Evolutionary conservation across 306 rosid genomes (phyloP), one percentile per base, ranked within the genome.

Genomic region (Cajanus cajan): DNA sequence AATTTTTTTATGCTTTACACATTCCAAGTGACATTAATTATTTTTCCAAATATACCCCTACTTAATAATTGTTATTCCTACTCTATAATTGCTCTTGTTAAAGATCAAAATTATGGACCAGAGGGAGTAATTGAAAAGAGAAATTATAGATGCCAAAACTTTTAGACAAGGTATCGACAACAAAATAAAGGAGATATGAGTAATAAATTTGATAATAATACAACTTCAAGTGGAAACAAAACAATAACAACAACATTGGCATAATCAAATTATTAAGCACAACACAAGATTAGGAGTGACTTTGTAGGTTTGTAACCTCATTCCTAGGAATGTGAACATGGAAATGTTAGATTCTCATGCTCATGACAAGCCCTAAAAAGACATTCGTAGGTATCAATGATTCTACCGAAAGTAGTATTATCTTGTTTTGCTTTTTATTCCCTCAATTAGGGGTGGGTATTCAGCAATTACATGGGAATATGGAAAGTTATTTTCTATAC

Each of bases 151-250:
- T 47, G 14, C 34, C 7, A 19, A 31, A 77, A 67, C 24, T 48
- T 36, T 34, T 55, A 73, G 73, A 76, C 64, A 62, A 64, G 55
- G 33, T 2, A 74, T 55, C 28, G 18, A 39, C 10, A 63, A 6
- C 47, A n/a, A 76, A 31, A 71, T 51, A 43, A 6, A 71, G 72
- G 36, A 76, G 19, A 28, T 16, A 6, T 58, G 25, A 77, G 71
- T 52, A 70, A 62, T 8, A 34, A 37, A 31, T 59, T 15, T 59
- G 21, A 21, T 8, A 52, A 66, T 51, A 15, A 55, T 47, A 33
- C 14, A 64, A 64, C 57, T 47, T 77, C 10, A 43, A 70, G 66
- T 31, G 58, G 52, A 63, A 81, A 77, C 34, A 81, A 81, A 52
- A 52, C 25, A 19, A 52, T 40, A 43, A 72, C 7, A 7, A 68